Conservation (phyloP, 768 basidiomycete species). For the Termitomyces sp. region DNA sequence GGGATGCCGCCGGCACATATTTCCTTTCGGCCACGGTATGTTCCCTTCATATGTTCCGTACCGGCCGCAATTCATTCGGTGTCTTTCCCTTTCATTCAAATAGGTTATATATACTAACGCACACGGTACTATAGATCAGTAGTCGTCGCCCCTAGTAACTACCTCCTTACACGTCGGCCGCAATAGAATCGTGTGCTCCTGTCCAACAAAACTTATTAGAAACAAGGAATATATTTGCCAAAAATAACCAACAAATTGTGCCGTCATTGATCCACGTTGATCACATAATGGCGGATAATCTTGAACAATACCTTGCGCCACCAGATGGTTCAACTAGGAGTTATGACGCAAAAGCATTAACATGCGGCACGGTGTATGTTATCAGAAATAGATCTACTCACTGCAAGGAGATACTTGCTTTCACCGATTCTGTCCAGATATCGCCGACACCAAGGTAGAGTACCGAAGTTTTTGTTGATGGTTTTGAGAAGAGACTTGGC, state of each 20-base stretch:
- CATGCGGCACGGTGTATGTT: not conserved
- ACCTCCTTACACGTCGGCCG: slow-evolving; percentile 84
- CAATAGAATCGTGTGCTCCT: slow-evolving; percentile 85
- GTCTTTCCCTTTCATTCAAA: not conserved
- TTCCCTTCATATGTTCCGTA: slow-evolving; percentile 2
- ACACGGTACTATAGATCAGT: slow-evolving; percentile 31
- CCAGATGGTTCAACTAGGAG: slow-evolving; percentile 79
- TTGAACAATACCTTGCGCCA: slow-evolving; percentile 80
- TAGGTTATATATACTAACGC: not conserved
- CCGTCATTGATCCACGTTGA: slow-evolving; percentile 82
- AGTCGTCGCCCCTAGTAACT: slow-evolving; percentile 81
- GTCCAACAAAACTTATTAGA: slow-evolving; percentile 2
- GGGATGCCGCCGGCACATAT: slow-evolving; percentile 2
- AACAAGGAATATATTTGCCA: not conserved
- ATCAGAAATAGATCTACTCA: slow-evolving; percentile 28
- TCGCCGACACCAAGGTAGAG: slow-evolving; percentile 90
- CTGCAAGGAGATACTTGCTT: slow-evolving; percentile 88
- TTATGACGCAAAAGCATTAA: not conserved
- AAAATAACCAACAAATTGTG: slow-evolving; percentile 67
- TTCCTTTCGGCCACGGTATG: not conserved
- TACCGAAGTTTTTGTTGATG: slow-evolving; percentile 91
- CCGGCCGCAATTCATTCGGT: not conserved
- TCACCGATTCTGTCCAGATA: slow-evolving; percentile 93
- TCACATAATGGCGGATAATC: slow-evolving; percentile 94
- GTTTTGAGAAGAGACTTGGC: slow-evolving; percentile 82